Evolutionary conservation across 2,329 filamentous ascomycete genomes (phyloP).

Genomic region (Phaeosphaeriaceae sp.): DNA sequence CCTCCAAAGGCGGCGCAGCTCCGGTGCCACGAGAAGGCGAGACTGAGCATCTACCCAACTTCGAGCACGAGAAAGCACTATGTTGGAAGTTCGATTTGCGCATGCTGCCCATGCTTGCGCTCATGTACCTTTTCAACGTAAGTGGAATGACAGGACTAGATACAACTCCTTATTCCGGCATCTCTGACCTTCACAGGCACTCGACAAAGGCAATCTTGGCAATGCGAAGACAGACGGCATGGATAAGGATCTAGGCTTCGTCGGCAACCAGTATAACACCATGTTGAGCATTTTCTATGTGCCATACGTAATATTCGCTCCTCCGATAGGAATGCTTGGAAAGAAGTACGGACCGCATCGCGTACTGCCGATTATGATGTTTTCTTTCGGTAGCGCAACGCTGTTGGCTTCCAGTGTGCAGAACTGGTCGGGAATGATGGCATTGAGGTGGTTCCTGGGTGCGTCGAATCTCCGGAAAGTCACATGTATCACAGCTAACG

Average conservation of each 20-base stretch:
- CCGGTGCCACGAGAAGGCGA: conserved; percentile 36
- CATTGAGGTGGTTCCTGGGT: conserved; percentile 73
- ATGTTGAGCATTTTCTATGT: conserved; percentile 75
- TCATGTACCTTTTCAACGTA: conserved; percentile 66
- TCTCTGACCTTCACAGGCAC: background rate
- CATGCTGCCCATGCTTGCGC: conserved; percentile 64
- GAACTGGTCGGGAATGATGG: conserved; percentile 71
- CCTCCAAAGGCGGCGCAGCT: conserved; percentile 28
- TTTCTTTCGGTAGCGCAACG: conserved; percentile 70
- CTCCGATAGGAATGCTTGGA: conserved; percentile 69
- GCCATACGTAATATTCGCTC: conserved; percentile 74
- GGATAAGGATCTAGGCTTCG: conserved; percentile 65
- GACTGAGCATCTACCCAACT: conserved; percentile 42
- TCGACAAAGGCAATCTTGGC: conserved; percentile 42
- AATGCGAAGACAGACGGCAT: conserved; percentile 56
- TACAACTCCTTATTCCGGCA: background rate
- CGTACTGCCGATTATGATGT: conserved; percentile 73
- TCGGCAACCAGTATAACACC: conserved; percentile 70
- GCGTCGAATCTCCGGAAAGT: conserved; percentile 10
- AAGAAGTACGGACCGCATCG: conserved; percentile 71
- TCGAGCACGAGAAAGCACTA: conserved; percentile 50
- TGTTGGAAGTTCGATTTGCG: conserved; percentile 63
- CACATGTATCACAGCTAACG: conserved; percentile 12
- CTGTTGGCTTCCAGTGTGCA: conserved; percentile 63
- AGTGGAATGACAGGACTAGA: background rate